phyloP scores from a whole-genome alignment of 345 rosid genomes.

The Geranium brycei region DNA sequence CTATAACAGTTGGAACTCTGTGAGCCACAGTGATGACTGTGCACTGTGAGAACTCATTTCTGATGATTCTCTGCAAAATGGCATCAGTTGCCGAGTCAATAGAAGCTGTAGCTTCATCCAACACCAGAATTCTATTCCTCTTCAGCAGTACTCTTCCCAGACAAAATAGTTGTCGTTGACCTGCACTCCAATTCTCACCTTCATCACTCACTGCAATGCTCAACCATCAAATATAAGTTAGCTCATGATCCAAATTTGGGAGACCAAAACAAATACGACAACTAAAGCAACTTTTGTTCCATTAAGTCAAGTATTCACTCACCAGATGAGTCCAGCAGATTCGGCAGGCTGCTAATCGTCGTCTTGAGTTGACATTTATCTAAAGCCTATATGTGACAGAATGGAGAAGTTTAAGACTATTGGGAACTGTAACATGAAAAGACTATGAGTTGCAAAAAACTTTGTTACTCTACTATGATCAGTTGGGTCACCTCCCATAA shows the following conservation, averaged over 20 bases:
- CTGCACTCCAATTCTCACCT: constrained; percentile 82
- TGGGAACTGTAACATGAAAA: too few species aligned
- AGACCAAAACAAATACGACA: neutral
- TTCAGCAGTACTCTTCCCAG: constrained; percentile 57
- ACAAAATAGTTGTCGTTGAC: constrained; percentile 66
- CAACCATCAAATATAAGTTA: neutral
- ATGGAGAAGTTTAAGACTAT: too few species aligned
- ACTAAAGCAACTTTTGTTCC: too few species aligned
- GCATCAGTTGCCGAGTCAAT: constrained; percentile 66
- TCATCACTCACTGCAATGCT: constrained; percentile 47
- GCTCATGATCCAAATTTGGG: too few species aligned
- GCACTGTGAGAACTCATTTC: constrained; percentile 51
- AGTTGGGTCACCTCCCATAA: constrained; percentile 58
- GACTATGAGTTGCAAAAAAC: neutral
- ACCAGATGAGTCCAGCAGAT: constrained; percentile 58
- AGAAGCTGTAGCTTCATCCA: constrained; percentile 66
- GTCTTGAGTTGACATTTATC: constrained; percentile 70
- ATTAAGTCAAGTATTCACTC: neutral
- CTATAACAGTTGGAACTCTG: constrained; percentile 58
- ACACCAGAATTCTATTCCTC: constrained; percentile 50
- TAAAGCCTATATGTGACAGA: constrained; percentile 28
- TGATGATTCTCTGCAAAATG: constrained; percentile 47
- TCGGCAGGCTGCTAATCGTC: constrained; percentile 41
- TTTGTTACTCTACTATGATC: neutral
- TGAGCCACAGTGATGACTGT: constrained; percentile 69